Evolutionary conservation across 2,329 filamentous ascomycete species (phyloP), one percentile per base, ranked within the genome.

Genomic region (Xylaria hypoxylon): DNA sequence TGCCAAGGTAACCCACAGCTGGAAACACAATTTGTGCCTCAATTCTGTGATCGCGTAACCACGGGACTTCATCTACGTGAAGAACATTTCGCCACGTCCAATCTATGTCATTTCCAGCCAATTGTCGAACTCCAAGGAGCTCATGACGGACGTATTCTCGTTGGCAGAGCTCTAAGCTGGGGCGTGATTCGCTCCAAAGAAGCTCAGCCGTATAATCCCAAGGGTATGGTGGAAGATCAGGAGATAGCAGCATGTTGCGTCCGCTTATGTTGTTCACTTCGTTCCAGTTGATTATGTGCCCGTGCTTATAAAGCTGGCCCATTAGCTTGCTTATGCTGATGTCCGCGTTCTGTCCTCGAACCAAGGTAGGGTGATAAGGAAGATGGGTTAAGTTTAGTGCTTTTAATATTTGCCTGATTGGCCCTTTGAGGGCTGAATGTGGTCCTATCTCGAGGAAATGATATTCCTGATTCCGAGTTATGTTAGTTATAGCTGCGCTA

Each of bases 81-180:
- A 48, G n/a, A 1, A 65, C 45, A 3, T 17, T 73, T 2, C 70
- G 47, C 72, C 72, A 75, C 0, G 3, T 26, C 31, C 35, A 65
- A 13, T 71, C 50, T 2, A 74, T 60, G 0, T 65, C 68, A 11
- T 71, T 70, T 0, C 63, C 67, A 0, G 67, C 48, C 2, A 38
- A 61, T 10, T 47, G 47, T 3, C 1, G 2, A 15, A 71, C 67
- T 0, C 82, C 82, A 0, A 84, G 67, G 1, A 85, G 72, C 50
- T 82, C 80, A 31, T 81, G 79, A 0, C 78, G 74, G 0, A 76
- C 72, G 26, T 77, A 74, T 22, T 70, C 62, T 0, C 76, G 68
- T 53, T 57, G 51, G 0, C 62, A 40, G 59, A 75, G 74, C 4
- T 74, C 72, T 2, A 70, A 70, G 6, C 73, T 75, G 3, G 76